Percentiles rank a stretch among this genome's conserved stretches.
phyloP scores from a whole-genome alignment of 371 early-diverging fungal species.

The Mortierella sp. region DNA sequence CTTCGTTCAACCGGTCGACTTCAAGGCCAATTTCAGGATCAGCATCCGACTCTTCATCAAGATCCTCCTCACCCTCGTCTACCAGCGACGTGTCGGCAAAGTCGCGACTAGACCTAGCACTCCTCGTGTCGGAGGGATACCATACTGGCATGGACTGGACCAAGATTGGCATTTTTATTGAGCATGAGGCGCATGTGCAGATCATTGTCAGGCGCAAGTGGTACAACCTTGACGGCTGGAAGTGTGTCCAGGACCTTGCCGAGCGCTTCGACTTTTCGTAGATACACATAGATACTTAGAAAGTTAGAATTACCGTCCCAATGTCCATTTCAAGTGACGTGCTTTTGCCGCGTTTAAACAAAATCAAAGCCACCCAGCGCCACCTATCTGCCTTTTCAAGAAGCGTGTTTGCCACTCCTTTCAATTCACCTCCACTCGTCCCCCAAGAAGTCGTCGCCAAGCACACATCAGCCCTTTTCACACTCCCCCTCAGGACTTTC shows the following conservation, averaged over 20 bases:
- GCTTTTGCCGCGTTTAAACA: conserved; percentile 2
- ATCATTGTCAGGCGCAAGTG: conserved; percentile 60
- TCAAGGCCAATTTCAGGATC: conserved; percentile 12
- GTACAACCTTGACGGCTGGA: conserved; percentile 58
- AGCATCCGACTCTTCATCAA: neutral
- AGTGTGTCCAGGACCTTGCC: conserved; percentile 52
- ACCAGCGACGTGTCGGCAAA: conserved; percentile 8
- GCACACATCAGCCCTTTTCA: neutral
- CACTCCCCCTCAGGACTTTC: neutral
- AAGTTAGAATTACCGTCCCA: no score
- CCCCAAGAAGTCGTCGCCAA: neutral
- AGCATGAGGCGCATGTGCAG: conserved; percentile 57
- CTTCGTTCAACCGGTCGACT: conserved; percentile 2
- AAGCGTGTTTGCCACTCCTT: neutral
- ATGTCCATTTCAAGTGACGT: neutral
- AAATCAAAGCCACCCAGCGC: neutral
- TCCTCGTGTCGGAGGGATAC: conserved; percentile 52
- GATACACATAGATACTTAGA: neutral
- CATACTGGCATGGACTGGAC: conserved; percentile 59
- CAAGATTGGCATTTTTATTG: conserved; percentile 56
- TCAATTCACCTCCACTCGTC: neutral
- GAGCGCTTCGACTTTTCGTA: conserved; percentile 54
- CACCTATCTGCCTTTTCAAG: neutral
- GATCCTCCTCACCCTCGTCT: conserved; percentile 3
- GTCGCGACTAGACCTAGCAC: conserved; percentile 36